Evolutionary conservation across 371 early-diverging fungal genomes (phyloP), one percentile per base, ranked within the genome.

Genomic region (Coemansia sp.): DNA sequence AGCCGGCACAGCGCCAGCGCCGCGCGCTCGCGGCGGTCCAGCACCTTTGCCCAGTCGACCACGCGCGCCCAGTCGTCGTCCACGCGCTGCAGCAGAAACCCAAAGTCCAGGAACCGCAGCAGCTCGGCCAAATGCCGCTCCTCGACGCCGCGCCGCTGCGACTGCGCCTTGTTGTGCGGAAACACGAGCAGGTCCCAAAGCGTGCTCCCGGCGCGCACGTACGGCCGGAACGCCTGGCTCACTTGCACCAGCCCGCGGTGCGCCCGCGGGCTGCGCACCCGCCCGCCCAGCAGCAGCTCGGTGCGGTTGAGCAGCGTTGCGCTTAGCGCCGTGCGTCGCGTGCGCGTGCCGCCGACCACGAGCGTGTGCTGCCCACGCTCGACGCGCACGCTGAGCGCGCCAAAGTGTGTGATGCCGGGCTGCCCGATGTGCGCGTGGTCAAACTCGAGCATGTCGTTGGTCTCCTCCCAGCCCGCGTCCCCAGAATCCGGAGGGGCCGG

Each of bases 101-200:
- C 71, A 52, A 67, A 67, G 16, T 53, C 69, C 68, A 72, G 45
- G 30, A 40, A 56, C 42, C 49, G 43, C 48, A 72, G 60, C 10
- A 72, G 26, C 48, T 68, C 64, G 2, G 41, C 49, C 61, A 72
- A 51, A 30, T 72, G 61, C 12, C 59, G 69, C 55, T 72, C 72
- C 30, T 56, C 52, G 9, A 72, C 43, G 39, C 69, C 69, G 31
- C 69, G 69, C 35, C 58, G 47, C 8, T 63, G 38, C 51, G 69
- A 68, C 65, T 57, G 60, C 10, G 60, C 35, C 48, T 72, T 72
- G 65, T 63, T 69, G 58, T 72, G 69, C 33, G 72, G 72, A 12
- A 72, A 72, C 1, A 72, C 60, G 42, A 72, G 43, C 55, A 59
- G 50, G 35, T 72, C 72, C 72, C 72, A 72, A 38, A 72, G 58